Conservation (phyloP, 352 stramenopile species). For the Paralagenidium karlingii region DNA sequence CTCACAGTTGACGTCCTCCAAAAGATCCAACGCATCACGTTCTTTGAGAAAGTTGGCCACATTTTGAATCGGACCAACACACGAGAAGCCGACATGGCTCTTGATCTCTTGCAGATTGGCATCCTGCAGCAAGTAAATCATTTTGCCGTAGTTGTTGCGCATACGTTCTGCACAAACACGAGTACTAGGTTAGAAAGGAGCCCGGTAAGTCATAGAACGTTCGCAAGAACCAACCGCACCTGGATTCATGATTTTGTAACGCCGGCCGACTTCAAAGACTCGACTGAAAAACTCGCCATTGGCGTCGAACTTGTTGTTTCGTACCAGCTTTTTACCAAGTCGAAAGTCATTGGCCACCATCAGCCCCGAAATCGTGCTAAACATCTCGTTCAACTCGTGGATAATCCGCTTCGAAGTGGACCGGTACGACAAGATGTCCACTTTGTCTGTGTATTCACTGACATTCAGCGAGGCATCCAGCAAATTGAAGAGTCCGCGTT, state of each 20-base stretch:
- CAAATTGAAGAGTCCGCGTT: slow-evolving; percentile 64
- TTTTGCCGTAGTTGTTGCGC: slow-evolving; percentile 89
- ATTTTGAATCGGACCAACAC: slow-evolving; percentile 48
- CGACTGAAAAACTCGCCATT: slow-evolving; percentile 72
- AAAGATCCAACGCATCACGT: slow-evolving; percentile 38
- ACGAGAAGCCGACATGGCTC: slow-evolving; percentile 68
- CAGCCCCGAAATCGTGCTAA: slow-evolving; percentile 49
- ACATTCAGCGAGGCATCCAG: slow-evolving; percentile 73
- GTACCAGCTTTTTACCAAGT: slow-evolving; percentile 36
- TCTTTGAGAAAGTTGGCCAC: slow-evolving; percentile 67
- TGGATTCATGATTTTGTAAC: slow-evolving; percentile 93
- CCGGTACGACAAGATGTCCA: slow-evolving; percentile 72
- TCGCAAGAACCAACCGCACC: slow-evolving; percentile 4
- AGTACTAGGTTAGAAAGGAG: slow-evolving; percentile 1
- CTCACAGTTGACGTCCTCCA: slow-evolving; percentile 57
- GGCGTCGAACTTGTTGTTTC: slow-evolving; percentile 46
- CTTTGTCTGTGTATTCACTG: slow-evolving; percentile 90
- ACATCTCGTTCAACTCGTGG: slow-evolving; percentile 46
- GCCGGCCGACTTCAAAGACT: slow-evolving; percentile 86
- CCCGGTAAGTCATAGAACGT: not conserved
- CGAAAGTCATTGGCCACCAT: slow-evolving; percentile 51
- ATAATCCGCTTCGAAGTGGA: slow-evolving; percentile 64
- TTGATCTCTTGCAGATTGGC: slow-evolving; percentile 60
- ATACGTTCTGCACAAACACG: slow-evolving; percentile 34
- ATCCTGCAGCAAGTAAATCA: slow-evolving; percentile 92